These are phyloP conservation scores for Penicillium fimorum DNA, from an alignment of 495 filamentous ascomycete genomes.

Conservation along the genomic window DNA sequence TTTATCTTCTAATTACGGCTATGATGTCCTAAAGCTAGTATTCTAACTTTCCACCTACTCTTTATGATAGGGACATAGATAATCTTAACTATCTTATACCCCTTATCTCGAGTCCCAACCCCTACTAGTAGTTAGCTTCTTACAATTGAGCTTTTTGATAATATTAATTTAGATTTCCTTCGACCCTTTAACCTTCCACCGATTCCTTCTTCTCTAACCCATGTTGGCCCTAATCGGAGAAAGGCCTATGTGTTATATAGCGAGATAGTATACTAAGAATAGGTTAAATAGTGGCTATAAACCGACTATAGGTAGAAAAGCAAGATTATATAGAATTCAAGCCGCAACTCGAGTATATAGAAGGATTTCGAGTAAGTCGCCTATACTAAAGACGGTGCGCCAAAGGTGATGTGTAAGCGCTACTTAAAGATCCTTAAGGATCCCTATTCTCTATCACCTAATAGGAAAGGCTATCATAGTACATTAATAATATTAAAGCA, in stretches of 20 bases:
- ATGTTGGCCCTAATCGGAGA: not conserved
- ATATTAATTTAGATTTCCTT: not conserved
- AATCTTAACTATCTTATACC: not conserved
- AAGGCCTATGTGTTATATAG: not conserved
- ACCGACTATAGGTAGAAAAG: constrained; percentile 8
- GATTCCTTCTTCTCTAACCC: not conserved
- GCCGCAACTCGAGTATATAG: constrained; percentile 3
- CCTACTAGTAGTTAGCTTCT: not conserved
- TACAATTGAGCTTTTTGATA: not conserved
- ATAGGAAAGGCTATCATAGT: constrained; percentile 7
- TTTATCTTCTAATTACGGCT: not conserved
- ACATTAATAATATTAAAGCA: constrained; percentile 13
- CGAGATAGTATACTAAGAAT: constrained; percentile 13
- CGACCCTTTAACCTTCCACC: not conserved
- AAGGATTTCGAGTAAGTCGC: constrained; percentile 7
- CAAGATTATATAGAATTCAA: constrained; percentile 9
- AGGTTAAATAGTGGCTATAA: constrained; percentile 5
- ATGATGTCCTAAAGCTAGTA: not conserved
- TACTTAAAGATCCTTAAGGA: constrained; percentile 5
- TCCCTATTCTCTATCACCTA: constrained; percentile 8
- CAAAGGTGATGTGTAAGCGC: constrained; percentile 13
- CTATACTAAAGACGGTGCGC: constrained; percentile 2
- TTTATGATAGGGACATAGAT: not conserved
- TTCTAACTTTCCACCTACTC: not conserved
- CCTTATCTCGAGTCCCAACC: not conserved